Evolutionary conservation across 345 rosid species (phyloP).

Genomic region (Pistacia vera): DNA sequence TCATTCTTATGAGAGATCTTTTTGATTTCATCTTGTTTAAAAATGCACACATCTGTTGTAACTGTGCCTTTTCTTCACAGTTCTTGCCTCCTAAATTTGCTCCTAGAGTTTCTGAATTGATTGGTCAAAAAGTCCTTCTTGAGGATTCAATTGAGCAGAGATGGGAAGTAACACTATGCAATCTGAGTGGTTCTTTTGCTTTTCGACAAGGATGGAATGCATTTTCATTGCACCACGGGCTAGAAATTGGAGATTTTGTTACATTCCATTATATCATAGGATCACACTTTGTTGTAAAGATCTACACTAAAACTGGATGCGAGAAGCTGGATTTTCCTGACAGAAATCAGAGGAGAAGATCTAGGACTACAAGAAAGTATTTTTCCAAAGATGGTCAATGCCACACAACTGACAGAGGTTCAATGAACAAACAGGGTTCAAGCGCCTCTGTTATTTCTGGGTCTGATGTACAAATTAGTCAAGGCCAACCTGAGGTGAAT

Average conservation of each 20-base stretch:
- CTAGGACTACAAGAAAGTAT: slow-evolving; percentile 4
- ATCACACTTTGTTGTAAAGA: slow-evolving; percentile 37
- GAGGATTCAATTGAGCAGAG: slow-evolving; percentile 31
- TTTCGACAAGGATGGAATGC: slow-evolving; percentile 41
- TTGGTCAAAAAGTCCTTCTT: slow-evolving; percentile 27
- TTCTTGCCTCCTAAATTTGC: slow-evolving; percentile 45
- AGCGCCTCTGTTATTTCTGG: slow-evolving; percentile 14
- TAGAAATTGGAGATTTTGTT: slow-evolving; percentile 41
- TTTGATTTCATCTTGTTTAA: neutral
- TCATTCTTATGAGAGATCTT: neutral
- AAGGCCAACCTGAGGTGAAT: slow-evolving; percentile 18
- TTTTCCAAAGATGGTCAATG: neutral
- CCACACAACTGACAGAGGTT: neutral
- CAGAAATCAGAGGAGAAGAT: slow-evolving; percentile 23
- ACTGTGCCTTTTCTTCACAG: slow-evolving; percentile 29
- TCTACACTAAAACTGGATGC: slow-evolving; percentile 36
- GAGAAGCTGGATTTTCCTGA: slow-evolving; percentile 26
- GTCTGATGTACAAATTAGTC: slow-evolving; percentile 4
- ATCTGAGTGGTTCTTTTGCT: slow-evolving; percentile 26
- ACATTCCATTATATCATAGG: slow-evolving; percentile 31
- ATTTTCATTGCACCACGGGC: slow-evolving; percentile 33
- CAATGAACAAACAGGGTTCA: slow-evolving; percentile 13
- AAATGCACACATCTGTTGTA: neutral
- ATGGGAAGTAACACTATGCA: slow-evolving; percentile 36
- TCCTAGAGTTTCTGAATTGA: slow-evolving; percentile 17